These are phyloP conservation scores for Nitzschia sp. DNA, from an alignment of 108 stramenopile genomes.

Conservation along the genomic window DNA sequence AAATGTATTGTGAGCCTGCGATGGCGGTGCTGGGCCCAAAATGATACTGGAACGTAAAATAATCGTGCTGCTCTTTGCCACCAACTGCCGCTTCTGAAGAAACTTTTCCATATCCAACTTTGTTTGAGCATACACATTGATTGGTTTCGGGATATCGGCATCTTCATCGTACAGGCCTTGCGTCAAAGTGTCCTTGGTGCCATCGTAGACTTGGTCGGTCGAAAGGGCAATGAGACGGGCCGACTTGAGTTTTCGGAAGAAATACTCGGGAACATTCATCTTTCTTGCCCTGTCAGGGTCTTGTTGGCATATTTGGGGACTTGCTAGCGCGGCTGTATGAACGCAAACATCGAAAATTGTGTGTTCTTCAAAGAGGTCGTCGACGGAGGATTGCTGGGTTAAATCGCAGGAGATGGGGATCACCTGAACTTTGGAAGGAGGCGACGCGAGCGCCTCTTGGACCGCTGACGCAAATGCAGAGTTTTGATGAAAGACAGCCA, in stretches of 20 bases:
- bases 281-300: slow-evolving; percentile 45
- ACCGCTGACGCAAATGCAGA: not conserved
- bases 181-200: slow-evolving; percentile 34
- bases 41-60: slow-evolving; percentile 73
- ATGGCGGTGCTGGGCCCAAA: slow-evolving; percentile 62
- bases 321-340: slow-evolving; percentile 73
- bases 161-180: slow-evolving; percentile 39
- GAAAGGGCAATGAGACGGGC: slow-evolving; percentile 59
- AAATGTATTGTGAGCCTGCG: slow-evolving; percentile 59
- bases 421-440: not conserved
- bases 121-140: slow-evolving; percentile 71
- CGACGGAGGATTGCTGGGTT: slow-evolving; percentile 14
- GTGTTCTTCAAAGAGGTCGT: not conserved
- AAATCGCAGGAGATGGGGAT: slow-evolving; percentile 27
- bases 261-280: slow-evolving; percentile 54
- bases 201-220: slow-evolving; percentile 85
- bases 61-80: slow-evolving; percentile 10
- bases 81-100: slow-evolving; percentile 13
- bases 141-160: slow-evolving; percentile 34
- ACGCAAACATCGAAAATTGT: slow-evolving; percentile 54
- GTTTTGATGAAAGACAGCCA: not conserved
- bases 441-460: no score
- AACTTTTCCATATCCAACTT: slow-evolving; percentile 65
- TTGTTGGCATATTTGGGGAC: slow-evolving; percentile 51
- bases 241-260: slow-evolving; percentile 33